Conservation (phyloP, 1,284 basidiomycete genomes). For the Papiliotrema flavescens region DNA sequence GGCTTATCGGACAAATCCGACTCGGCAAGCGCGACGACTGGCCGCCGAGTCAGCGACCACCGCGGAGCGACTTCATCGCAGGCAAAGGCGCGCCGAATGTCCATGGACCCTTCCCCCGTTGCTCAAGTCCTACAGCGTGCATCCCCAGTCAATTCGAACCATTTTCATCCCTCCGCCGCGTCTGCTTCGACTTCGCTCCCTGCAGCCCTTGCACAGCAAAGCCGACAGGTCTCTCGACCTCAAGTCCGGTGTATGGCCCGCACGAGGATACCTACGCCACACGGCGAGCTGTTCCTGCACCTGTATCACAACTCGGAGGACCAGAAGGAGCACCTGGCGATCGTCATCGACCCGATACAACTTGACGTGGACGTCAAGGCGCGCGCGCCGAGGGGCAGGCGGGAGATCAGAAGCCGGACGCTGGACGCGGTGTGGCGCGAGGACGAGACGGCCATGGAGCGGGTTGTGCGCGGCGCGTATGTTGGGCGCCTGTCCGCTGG, state of each 20-base stretch:
- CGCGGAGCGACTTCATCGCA: conserved; percentile 4
- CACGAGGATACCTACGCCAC: conserved; percentile 93
- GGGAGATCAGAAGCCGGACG: conserved; percentile 69
- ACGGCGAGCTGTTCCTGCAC: conserved; percentile 90
- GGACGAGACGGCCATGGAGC: conserved; percentile 87
- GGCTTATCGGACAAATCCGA: background rate
- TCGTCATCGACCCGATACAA: conserved; percentile 89
- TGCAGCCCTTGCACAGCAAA: background rate
- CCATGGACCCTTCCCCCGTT: conserved; percentile 42
- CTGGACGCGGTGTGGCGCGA: conserved; percentile 84
- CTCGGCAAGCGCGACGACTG: background rate
- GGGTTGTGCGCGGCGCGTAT: conserved; percentile 90
- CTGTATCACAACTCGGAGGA: conserved; percentile 75
- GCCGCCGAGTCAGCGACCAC: no score
- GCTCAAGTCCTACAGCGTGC: conserved; percentile 36
- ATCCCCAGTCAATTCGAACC: conserved; percentile 23
- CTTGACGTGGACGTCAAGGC: conserved; percentile 50
- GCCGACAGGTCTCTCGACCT: conserved; percentile 10
- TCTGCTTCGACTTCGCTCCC: background rate
- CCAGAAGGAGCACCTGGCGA: conserved; percentile 96
- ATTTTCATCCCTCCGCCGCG: conserved; percentile 12
- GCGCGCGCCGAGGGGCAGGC: conserved; percentile 33
- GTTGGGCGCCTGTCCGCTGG: conserved; percentile 64
- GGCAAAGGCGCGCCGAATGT: conserved; percentile 36
- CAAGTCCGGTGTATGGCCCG: conserved; percentile 76